Percentiles rank a stretch among this genome's conserved stretches.
These are phyloP conservation scores for Musa schizocarpa DNA, from an alignment of 176 grass and related monocot genomes.

Conservation along the genomic window DNA sequence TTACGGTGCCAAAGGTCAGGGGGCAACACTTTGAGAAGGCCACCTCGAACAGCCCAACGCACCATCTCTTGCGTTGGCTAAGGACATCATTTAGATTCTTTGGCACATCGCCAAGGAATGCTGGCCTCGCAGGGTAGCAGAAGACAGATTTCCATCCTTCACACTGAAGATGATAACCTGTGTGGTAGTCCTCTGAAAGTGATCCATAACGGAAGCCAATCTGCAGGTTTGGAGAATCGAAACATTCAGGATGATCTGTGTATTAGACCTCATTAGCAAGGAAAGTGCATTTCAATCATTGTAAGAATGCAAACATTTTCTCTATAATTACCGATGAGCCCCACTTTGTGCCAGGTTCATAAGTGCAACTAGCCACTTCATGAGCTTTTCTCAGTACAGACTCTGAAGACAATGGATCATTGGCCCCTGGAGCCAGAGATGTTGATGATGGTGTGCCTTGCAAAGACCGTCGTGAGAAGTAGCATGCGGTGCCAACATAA, in stretches of 20 bases:
- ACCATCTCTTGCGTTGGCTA: constrained; percentile 60
- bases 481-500: constrained; percentile 60
- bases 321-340: constrained; percentile 22
- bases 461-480: constrained; percentile 36
- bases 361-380: constrained; percentile 27
- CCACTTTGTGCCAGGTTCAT: constrained; percentile 48
- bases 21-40: constrained; percentile 42
- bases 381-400: background rate
- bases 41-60: constrained; percentile 41
- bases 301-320: background rate
- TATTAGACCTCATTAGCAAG: background rate
- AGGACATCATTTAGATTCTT: constrained; percentile 52
- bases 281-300: background rate
- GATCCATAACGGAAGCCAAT: constrained; percentile 55
- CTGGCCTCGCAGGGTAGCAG: constrained; percentile 28
- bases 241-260: background rate
- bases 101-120: constrained; percentile 49
- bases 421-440: constrained; percentile 5
- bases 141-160: constrained; percentile 54
- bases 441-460: constrained; percentile 17
- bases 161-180: constrained; percentile 51
- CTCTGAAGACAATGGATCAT: background rate
- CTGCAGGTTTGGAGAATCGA: background rate
- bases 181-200: constrained; percentile 60
- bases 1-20: constrained; percentile 17